Conservation (phyloP, 768 basidiomycete species). For the Erythrobasidium yunnanense region DNA sequence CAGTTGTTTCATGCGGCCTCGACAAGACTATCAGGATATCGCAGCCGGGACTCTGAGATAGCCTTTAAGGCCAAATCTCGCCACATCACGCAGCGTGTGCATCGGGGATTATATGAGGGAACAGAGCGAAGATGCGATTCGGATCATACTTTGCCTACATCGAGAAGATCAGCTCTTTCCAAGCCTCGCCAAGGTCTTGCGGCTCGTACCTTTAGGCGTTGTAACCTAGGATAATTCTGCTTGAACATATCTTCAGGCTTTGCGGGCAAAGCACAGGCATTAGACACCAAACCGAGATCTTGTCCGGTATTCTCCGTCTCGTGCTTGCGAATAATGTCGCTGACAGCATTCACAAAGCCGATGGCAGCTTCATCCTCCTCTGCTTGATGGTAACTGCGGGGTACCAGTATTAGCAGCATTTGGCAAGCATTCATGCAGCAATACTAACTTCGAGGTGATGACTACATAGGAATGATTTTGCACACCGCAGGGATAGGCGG, state of each 20-base stretch:
- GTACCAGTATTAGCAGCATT: not conserved
- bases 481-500: not conserved
- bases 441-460: not conserved
- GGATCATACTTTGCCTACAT: not conserved
- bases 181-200: not conserved
- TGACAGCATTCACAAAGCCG: not conserved
- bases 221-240: not conserved
- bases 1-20: slow-evolving; percentile 30
- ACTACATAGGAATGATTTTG: not conserved
- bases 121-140: not conserved
- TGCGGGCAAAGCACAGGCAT: not conserved
- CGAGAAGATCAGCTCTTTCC: not conserved
- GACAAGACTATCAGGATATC: slow-evolving; percentile 35
- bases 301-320: not conserved
- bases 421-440: not conserved
- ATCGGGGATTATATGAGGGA: not conserved
- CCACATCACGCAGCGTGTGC: too few species aligned
- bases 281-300: not conserved
- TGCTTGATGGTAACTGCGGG: not conserved
- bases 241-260: not conserved
- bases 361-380: not conserved
- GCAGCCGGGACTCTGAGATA: too few species aligned
- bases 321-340: not conserved
- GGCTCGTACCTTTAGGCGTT: not conserved
- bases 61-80: too few species aligned